phyloP scores from a whole-genome alignment of 352 stramenopile genomes.

The Pythium folliculosum region DNA sequence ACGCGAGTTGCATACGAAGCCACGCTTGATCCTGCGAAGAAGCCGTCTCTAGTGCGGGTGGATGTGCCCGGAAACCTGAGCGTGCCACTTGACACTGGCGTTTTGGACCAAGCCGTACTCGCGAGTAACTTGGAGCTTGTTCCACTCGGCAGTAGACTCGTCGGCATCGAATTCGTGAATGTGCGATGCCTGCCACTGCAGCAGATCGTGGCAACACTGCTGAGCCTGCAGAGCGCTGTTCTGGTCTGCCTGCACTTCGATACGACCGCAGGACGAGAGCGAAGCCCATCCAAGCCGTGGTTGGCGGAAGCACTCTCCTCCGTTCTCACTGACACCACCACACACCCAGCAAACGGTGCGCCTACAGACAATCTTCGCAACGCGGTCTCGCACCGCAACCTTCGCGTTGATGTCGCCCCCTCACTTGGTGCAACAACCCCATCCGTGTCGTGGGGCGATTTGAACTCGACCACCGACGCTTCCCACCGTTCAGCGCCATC shows the following conservation, averaged over 20 bases:
- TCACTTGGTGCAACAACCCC: background rate
- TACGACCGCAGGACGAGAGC: slow-evolving; percentile 5
- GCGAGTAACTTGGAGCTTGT: slow-evolving; percentile 26
- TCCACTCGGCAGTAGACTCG: slow-evolving; percentile 43
- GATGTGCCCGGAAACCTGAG: background rate
- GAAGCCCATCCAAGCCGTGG: slow-evolving; percentile 9
- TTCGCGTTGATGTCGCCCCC: background rate
- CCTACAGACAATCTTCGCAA: slow-evolving; percentile 2
- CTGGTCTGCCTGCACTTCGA: slow-evolving; percentile 46
- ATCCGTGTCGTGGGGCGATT: slow-evolving; percentile 3
- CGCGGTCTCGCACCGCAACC: slow-evolving; percentile 8
- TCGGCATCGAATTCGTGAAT: slow-evolving; percentile 51
- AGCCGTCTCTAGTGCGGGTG: background rate
- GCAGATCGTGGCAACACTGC: slow-evolving; percentile 39
- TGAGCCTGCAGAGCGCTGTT: slow-evolving; percentile 28
- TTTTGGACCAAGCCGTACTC: slow-evolving; percentile 28
- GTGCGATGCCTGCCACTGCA: slow-evolving; percentile 38
- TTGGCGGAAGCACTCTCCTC: slow-evolving; percentile 1
- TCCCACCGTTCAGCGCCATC: slow-evolving; percentile 3
- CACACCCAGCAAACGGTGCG: background rate
- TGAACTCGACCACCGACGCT: background rate
- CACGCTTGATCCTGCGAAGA: slow-evolving; percentile 31
- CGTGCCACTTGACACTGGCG: slow-evolving; percentile 16
- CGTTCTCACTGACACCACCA: background rate
- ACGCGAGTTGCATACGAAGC: slow-evolving; percentile 35